Evolutionary conservation across 345 rosid genomes (phyloP), one percentile per base, ranked within the genome.

Genomic region (Microcos paniculata): DNA sequence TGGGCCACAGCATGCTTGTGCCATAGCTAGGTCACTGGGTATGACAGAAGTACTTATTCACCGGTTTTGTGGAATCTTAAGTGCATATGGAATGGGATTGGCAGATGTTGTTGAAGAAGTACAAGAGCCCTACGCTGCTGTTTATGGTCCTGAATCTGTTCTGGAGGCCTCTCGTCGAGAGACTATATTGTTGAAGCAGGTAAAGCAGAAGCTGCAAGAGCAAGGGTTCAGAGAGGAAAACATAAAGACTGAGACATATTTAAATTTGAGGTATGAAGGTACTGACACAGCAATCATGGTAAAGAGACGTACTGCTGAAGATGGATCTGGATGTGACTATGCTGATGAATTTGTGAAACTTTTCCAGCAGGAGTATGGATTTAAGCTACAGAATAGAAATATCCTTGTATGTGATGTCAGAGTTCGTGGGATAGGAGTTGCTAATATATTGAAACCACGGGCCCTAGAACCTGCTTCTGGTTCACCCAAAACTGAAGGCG

Each of bases 271-370:
- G 81, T 93, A 96, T 67, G 97, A 93, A 56, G 99, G 98, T 73
- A 96, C 97, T n/a, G 98, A 96, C 80, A 96, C 99, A 38, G 85
- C 97, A 35, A 96, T 96, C 83, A 96, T 96, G 99, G 99, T 96
- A 30, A 90, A 89, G 84, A 84, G 85, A 75, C 79, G 24, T 48
- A 65, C 76, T 58, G 78, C 78, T 66, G 88, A 73, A 77, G 90
- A 84, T 80, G 85, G 87, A 21, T 82, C 84, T 8, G 74, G 70
- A 57, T 83, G 71, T 73, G 91, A 93, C 81, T 91, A 86, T 77
- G 93, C 94, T 38, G 84, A 63, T 4, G 98, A 91, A 78, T 96
- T 96, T 81, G 86, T 82, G 65, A 89, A 85, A 89, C 87, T 93
- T 53, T 96, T 96, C 81, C 88, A 85, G 87, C 91, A 83, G 78